Conservation (phyloP, 2,329 filamentous ascomycete species). For the Curvularia lunata region DNA sequence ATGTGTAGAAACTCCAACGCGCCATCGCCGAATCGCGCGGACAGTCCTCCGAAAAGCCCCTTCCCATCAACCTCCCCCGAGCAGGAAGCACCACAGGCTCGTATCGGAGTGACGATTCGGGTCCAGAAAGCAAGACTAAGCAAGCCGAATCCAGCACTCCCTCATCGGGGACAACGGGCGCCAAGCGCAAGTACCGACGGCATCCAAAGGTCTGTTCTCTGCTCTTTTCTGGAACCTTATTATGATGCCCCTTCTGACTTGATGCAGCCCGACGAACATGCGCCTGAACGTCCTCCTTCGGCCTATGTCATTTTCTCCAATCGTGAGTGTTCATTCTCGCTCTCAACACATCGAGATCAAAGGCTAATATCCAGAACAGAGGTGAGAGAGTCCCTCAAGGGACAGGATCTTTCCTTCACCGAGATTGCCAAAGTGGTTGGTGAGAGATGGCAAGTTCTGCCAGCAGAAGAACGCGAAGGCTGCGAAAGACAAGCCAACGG, state of each 20-base stretch:
- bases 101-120: slow-evolving; percentile 61
- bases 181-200: slow-evolving; percentile 76
- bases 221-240: neutral
- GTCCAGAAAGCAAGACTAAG: slow-evolving; percentile 57
- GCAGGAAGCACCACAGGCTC: slow-evolving; percentile 61
- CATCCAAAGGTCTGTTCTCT: slow-evolving; percentile 70
- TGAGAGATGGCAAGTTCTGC: slow-evolving; percentile 79
- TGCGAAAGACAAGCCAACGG: slow-evolving; percentile 74
- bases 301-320: slow-evolving; percentile 88
- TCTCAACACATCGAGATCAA: neutral
- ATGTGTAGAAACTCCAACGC: slow-evolving; percentile 75
- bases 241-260: slow-evolving; percentile 21
- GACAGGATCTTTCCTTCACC: slow-evolving; percentile 77
- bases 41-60: slow-evolving; percentile 46
- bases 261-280: slow-evolving; percentile 73
- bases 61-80: slow-evolving; percentile 50
- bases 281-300: slow-evolving; percentile 79
- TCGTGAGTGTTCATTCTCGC: slow-evolving; percentile 59
- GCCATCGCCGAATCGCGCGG: slow-evolving; percentile 78
- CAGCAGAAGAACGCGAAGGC: slow-evolving; percentile 69
- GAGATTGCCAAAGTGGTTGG: slow-evolving; percentile 84
- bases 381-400: slow-evolving; percentile 78
- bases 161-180: slow-evolving; percentile 31
- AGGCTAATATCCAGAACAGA: slow-evolving; percentile 55
- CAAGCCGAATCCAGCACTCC: slow-evolving; percentile 52